These are phyloP conservation scores for Auxenochlorella protothecoides DNA, from an alignment of 139 green algal genomes.

Conservation along the genomic window DNA sequence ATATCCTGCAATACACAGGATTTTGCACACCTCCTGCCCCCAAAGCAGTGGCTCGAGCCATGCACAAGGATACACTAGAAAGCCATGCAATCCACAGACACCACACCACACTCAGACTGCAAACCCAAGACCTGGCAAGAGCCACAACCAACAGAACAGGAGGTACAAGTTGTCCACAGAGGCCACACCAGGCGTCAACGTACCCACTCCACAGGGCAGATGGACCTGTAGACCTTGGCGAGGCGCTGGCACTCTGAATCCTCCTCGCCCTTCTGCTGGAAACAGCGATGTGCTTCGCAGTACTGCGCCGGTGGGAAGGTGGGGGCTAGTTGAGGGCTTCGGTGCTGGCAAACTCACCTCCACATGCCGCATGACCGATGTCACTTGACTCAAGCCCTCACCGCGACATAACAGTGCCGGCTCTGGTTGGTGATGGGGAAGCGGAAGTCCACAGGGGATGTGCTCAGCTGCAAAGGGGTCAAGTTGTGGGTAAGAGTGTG, in stretches of 20 bases:
- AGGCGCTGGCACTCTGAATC: slow-evolving; percentile 59
- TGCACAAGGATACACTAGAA: too few relatives aligned
- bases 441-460: background rate
- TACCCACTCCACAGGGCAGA: slow-evolving; percentile 80
- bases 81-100: too few relatives aligned
- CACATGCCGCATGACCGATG: too few relatives aligned
- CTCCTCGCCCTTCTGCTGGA: slow-evolving; percentile 60
- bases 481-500: too few relatives aligned
- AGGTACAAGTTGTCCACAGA: background rate
- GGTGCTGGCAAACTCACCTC: too few relatives aligned
- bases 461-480: background rate
- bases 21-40: too few relatives aligned
- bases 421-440: slow-evolving; percentile 4
- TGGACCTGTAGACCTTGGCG: slow-evolving; percentile 56
- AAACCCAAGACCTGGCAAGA: too few relatives aligned
- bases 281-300: slow-evolving; percentile 86
- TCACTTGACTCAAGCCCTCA: background rate
- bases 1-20: too few relatives aligned
- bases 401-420: slow-evolving; percentile 1
- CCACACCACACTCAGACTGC: too few relatives aligned
- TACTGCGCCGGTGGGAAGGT: slow-evolving; percentile 49
- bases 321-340: too few relatives aligned
- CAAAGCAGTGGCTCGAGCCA: too few relatives aligned
- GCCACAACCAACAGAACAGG: too few relatives aligned
- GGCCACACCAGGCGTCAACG: slow-evolving; percentile 17